These are phyloP conservation scores for Datisca glomerata DNA, from an alignment of 306 rosid genomes.

Conservation along the genomic window DNA sequence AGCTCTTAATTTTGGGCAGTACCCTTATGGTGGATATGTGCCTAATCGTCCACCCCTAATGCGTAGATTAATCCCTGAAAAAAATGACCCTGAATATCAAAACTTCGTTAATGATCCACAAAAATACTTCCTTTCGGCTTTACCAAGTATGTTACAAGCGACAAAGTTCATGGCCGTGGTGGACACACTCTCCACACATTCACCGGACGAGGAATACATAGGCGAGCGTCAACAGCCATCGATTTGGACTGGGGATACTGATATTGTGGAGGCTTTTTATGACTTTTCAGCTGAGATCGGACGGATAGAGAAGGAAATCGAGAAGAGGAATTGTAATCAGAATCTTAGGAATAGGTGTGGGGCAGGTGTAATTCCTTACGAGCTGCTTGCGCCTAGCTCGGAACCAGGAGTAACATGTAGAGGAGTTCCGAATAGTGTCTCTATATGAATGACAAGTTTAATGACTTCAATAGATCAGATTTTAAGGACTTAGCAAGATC, in stretches of 20 bases:
- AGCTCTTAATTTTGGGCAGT: slow-evolving; percentile 83
- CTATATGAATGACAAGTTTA: too few relatives aligned
- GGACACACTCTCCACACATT: slow-evolving; percentile 76
- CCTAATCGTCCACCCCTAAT: slow-evolving; percentile 78
- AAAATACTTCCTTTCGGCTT: slow-evolving; percentile 44
- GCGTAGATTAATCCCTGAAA: slow-evolving; percentile 68
- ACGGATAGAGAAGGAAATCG: slow-evolving; percentile 67
- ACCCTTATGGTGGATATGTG: slow-evolving; percentile 81
- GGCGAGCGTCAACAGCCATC: slow-evolving; percentile 76
- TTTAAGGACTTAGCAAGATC: too few relatives aligned
- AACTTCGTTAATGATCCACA: slow-evolving; percentile 69
- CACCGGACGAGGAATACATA: slow-evolving; percentile 87
- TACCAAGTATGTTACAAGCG: slow-evolving; percentile 69
- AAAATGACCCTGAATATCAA: slow-evolving; percentile 53
- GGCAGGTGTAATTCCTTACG: slow-evolving; percentile 89
- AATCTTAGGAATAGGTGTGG: slow-evolving; percentile 67
- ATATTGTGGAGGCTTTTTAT: slow-evolving; percentile 45
- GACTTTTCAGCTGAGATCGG: slow-evolving; percentile 55
- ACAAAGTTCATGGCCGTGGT: slow-evolving; percentile 76
- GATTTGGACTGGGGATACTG: slow-evolving; percentile 60
- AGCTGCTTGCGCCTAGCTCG: slow-evolving; percentile 79
- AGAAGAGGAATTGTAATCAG: slow-evolving; percentile 40
- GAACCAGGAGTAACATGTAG: slow-evolving; percentile 90
- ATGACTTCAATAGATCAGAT: too few relatives aligned
- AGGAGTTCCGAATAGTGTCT: slow-evolving; percentile 93